Percentiles rank a stretch among this genome's conserved stretches.
Evolutionary conservation across 208 protist genomes (phyloP).

Genomic region (Trypanosomatidae sp.): DNA sequence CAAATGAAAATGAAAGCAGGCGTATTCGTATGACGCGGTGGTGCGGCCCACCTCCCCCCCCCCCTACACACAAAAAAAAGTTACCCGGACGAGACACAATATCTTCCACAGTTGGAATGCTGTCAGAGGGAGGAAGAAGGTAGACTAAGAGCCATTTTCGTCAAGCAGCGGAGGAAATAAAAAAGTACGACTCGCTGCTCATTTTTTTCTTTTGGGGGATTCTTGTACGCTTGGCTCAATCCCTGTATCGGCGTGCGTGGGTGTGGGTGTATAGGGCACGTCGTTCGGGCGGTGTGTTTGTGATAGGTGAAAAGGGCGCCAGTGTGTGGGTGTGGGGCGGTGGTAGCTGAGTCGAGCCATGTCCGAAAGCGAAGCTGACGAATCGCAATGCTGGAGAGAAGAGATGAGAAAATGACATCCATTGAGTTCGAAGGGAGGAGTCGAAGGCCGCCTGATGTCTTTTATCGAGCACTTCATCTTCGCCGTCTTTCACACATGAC

Average conservation of each 20-base stretch:
- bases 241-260: background rate
- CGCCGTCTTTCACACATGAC: background rate
- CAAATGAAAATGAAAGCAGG: background rate
- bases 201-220: background rate
- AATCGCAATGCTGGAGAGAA: background rate
- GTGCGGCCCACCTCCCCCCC: background rate
- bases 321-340: background rate
- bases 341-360: background rate
- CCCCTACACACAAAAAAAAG: background rate
- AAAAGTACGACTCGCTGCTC: background rate
- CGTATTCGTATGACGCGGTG: background rate
- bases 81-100: background rate
- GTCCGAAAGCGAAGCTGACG: background rate
- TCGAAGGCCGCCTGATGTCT: background rate
- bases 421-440: background rate
- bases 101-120: background rate
- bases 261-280: background rate
- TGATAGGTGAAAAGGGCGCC: background rate
- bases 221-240: background rate
- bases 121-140: background rate
- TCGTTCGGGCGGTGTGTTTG: background rate
- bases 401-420: background rate
- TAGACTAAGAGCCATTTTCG: too few relatives aligned
- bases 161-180: background rate
- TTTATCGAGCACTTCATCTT: background rate